Conservation (phyloP, 495 filamentous ascomycete genomes). For the Clohesyomyces aquaticus region DNA sequence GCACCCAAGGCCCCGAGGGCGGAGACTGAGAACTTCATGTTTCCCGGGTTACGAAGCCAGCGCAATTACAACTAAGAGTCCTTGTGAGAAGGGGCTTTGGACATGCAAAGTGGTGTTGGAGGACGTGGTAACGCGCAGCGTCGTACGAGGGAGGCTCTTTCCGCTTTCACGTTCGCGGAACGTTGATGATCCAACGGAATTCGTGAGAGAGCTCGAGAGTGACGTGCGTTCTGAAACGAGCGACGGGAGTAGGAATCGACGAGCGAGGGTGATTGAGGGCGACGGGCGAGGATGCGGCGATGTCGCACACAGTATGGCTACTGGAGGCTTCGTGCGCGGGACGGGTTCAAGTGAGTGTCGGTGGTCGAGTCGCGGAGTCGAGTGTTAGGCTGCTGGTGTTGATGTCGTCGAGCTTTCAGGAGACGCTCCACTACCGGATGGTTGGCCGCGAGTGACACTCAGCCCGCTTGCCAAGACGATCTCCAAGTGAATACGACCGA, state of each 20-base stretch:
- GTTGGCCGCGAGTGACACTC: background rate
- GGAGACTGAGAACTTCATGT: conserved; percentile 38
- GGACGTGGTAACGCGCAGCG: conserved; percentile 27
- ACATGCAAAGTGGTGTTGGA: conserved; percentile 1
- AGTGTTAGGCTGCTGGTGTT: conserved; percentile 5
- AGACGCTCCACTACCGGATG: background rate
- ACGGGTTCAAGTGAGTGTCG: conserved; percentile 17
- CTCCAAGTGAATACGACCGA: no score
- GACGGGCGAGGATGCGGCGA: background rate
- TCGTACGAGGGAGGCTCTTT: background rate
- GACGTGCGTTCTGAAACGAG: conserved; percentile 26
- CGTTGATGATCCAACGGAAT: no score
- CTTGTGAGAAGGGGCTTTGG: background rate
- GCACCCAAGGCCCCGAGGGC: conserved; percentile 32
- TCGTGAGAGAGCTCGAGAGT: conserved; percentile 13
- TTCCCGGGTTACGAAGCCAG: conserved; percentile 10
- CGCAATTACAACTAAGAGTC: background rate
- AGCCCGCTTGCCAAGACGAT: no score
- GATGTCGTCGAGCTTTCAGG: conserved; percentile 15
- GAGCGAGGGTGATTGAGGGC: conserved; percentile 1
- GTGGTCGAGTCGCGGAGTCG: background rate
- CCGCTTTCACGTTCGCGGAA: no score
- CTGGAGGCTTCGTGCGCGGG: background rate
- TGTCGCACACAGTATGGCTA: background rate
- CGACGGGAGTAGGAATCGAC: conserved; percentile 8